Conservation (phyloP, 1,284 basidiomycete genomes). For the Sporisorium graminicola region DNA sequence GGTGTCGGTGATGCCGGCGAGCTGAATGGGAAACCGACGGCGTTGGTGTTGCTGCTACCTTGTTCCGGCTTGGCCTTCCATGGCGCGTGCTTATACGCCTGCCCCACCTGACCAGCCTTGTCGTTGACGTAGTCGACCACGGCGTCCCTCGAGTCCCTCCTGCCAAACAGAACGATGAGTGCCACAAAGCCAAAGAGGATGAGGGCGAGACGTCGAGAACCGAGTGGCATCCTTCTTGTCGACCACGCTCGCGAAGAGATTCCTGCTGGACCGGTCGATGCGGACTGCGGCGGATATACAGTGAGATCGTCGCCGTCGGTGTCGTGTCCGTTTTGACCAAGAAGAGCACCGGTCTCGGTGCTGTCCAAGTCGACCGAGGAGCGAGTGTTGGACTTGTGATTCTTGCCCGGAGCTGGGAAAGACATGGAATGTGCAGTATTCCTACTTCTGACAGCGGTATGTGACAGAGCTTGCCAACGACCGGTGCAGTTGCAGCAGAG, state of each 20-base stretch:
- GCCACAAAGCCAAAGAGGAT: slow-evolving; percentile 41
- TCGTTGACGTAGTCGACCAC: slow-evolving; percentile 54
- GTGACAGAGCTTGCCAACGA: slow-evolving; percentile 4
- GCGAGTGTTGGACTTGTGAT: slow-evolving; percentile 46
- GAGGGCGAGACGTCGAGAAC: slow-evolving; percentile 37
- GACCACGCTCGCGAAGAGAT: slow-evolving; percentile 22
- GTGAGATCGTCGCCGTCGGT: slow-evolving; percentile 21
- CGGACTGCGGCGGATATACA: slow-evolving; percentile 26
- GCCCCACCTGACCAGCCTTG: slow-evolving; percentile 43
- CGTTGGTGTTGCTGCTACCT: slow-evolving; percentile 16
- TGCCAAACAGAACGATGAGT: slow-evolving; percentile 45
- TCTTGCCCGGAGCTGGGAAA: slow-evolving; percentile 31
- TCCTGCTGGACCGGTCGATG: slow-evolving; percentile 16
- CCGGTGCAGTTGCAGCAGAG: slow-evolving; percentile 9
- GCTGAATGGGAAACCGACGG: slow-evolving; percentile 26
- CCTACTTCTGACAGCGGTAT: slow-evolving; percentile 15
- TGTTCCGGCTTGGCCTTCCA: slow-evolving; percentile 27
- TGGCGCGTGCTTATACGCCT: slow-evolving; percentile 32
- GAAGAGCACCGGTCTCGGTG: slow-evolving; percentile 41
- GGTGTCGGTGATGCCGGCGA: slow-evolving; percentile 10
- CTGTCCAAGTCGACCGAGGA: slow-evolving; percentile 45
- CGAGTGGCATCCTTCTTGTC: slow-evolving; percentile 47
- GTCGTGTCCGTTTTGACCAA: slow-evolving; percentile 35
- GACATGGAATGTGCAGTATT: slow-evolving; percentile 32
- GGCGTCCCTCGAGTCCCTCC: slow-evolving; percentile 42